Evolutionary conservation across 2,329 filamentous ascomycete genomes (phyloP).

Genomic region (Cladophialophora carrionii): DNA sequence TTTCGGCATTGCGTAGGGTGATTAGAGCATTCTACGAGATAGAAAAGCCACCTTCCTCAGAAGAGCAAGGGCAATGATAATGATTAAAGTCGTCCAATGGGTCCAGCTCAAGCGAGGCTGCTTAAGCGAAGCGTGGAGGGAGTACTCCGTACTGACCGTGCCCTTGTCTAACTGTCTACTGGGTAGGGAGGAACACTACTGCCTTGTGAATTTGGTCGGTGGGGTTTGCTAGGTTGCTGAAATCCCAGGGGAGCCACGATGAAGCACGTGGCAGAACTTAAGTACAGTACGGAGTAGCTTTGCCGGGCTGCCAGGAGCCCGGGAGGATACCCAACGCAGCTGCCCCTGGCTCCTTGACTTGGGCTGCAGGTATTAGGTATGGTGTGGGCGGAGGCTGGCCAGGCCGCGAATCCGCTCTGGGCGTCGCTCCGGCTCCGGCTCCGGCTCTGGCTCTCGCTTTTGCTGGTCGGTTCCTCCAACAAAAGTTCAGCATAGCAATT

Average conservation of each 20-base stretch:
- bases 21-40: not conserved
- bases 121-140: not conserved
- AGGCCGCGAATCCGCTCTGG: conserved; percentile 2
- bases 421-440: not conserved
- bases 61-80: not conserved
- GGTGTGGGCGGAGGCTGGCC: not conserved
- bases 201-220: no score
- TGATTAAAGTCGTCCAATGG: not conserved
- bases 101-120: not conserved
- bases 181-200: no score
- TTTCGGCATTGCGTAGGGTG: conserved; percentile 9
- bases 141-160: not conserved
- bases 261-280: conserved; percentile 5
- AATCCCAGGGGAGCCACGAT: not conserved
- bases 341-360: not conserved
- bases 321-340: not conserved
- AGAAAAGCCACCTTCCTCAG: not conserved
- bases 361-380: not conserved
- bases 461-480: not conserved
- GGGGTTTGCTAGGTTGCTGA: not conserved
- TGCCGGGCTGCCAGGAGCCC: no score
- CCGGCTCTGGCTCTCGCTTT: not conserved
- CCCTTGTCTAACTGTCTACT: not conserved
- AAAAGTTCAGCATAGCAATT: not conserved
- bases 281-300: not conserved